Percentiles rank a stretch among this genome's conserved stretches.
phyloP scores from a whole-genome alignment of 2,329 filamentous ascomycete species.

The Sporothrix brasiliensis region DNA sequence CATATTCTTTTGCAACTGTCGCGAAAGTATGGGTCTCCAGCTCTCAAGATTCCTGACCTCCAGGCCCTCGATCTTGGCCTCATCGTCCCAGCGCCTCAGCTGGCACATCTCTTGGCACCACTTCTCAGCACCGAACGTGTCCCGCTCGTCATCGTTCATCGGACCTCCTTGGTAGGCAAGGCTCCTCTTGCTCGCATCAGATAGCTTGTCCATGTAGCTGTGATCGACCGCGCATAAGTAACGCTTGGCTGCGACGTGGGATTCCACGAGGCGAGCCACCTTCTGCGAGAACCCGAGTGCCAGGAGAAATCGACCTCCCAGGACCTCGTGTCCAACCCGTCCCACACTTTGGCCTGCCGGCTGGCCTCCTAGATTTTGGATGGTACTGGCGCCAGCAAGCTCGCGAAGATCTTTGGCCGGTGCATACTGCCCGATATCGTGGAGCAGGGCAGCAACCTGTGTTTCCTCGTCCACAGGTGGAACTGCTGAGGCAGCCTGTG shows the following conservation, averaged over 20 bases:
- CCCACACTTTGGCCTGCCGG: not conserved
- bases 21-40: conserved; percentile 16
- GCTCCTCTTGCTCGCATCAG: conserved; percentile 27
- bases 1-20: not conserved
- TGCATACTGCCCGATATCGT: conserved; percentile 11
- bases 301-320: conserved; percentile 22
- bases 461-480: conserved; percentile 12
- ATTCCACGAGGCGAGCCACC: conserved; percentile 28
- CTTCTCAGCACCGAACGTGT: conserved; percentile 3
- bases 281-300: conserved; percentile 28
- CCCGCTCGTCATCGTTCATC: conserved; percentile 23
- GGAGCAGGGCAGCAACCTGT: conserved; percentile 1
- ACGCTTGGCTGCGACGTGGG: conserved; percentile 27
- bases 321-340: conserved; percentile 2
- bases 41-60: conserved; percentile 18
- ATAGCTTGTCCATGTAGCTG: conserved; percentile 22
- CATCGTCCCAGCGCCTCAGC: conserved; percentile 28
- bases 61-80: conserved; percentile 27
- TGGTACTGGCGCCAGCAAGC: not conserved
- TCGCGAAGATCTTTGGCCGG: conserved; percentile 6
- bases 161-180: conserved; percentile 28
- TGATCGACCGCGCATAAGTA: conserved; percentile 28
- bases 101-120: conserved; percentile 30
- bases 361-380: conserved; percentile 4
- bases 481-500: not conserved